Conservation (phyloP, 2,329 filamentous ascomycete genomes). For the Penicillium thymicola region DNA sequence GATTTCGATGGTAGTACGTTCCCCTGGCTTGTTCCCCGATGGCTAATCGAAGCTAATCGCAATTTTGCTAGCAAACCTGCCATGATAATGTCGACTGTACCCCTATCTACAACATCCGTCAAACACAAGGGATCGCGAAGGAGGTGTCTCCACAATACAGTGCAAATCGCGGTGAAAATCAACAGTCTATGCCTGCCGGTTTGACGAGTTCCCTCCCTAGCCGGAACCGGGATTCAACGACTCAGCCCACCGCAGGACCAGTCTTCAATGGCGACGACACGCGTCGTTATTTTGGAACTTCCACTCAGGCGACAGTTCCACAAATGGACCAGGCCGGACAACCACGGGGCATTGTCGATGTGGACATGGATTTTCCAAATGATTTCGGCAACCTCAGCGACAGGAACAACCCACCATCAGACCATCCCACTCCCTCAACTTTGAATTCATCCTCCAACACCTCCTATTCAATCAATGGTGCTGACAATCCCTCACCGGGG, state of each 20-base stretch:
- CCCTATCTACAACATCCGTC: conserved; percentile 9
- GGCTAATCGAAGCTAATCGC: conserved; percentile 1
- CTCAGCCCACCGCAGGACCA: neutral
- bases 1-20: conserved; percentile 15
- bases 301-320: conserved; percentile 1
- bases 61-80: conserved; percentile 11
- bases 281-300: conserved; percentile 9
- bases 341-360: conserved; percentile 10
- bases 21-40: neutral
- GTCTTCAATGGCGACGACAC: conserved; percentile 1
- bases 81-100: conserved; percentile 9
- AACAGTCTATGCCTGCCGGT: conserved; percentile 3
- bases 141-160: neutral
- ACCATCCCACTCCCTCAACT: conserved; percentile 37
- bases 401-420: conserved; percentile 29
- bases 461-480: conserved; percentile 32
- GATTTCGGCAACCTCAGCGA: conserved; percentile 31
- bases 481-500: conserved; percentile 27
- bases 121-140: conserved; percentile 2
- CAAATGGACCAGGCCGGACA: neutral
- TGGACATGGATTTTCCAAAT: conserved; percentile 35
- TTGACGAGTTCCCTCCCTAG: conserved; percentile 25
- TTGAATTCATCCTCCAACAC: conserved; percentile 39
- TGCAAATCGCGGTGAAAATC: conserved; percentile 2
- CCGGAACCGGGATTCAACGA: conserved; percentile 19